A percentile compares a stretch with the other conserved stretches of the same genome.
These are phyloP conservation scores for Sphaerostilbella broomeana DNA, from an alignment of 2,329 filamentous ascomycete genomes.

Conservation along the genomic window DNA sequence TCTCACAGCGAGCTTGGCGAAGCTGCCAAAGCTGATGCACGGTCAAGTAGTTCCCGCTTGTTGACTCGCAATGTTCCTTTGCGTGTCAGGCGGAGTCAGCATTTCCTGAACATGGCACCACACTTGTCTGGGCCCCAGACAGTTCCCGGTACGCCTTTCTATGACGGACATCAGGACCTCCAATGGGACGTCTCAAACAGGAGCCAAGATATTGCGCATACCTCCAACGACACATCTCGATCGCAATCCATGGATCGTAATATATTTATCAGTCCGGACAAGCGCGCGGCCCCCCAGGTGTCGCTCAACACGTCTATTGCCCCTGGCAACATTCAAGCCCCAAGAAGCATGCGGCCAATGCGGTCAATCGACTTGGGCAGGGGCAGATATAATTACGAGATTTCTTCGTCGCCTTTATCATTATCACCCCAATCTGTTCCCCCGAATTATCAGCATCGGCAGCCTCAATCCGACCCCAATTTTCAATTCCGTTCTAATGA, in stretches of 20 bases:
- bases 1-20: conserved; percentile 24
- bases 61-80: conserved; percentile 38
- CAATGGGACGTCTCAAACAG: conserved; percentile 37
- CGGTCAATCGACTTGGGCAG: conserved; percentile 37
- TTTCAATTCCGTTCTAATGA: conserved; percentile 34
- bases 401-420: conserved; percentile 34
- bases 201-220: conserved; percentile 27
- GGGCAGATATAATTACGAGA: conserved; percentile 21
- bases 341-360: conserved; percentile 40
- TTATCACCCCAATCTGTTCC: conserved; percentile 30
- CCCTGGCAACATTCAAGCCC: conserved; percentile 51
- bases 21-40: conserved; percentile 18
- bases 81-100: conserved; percentile 36
- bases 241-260: conserved; percentile 59
- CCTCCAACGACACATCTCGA: conserved; percentile 37
- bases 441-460: conserved; percentile 35
- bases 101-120: conserved; percentile 35
- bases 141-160: conserved; percentile 31
- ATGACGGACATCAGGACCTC: conserved; percentile 30
- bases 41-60: conserved; percentile 23
- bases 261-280: conserved; percentile 53
- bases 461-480: conserved; percentile 40
- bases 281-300: conserved; percentile 58
- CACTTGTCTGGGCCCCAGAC: conserved; percentile 22
- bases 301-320: conserved; percentile 56